Evolutionary conservation across 805 yeast species (phyloP), one percentile per base, ranked within the genome.

Genomic region (Vanderwaltozyma polyspora): DNA sequence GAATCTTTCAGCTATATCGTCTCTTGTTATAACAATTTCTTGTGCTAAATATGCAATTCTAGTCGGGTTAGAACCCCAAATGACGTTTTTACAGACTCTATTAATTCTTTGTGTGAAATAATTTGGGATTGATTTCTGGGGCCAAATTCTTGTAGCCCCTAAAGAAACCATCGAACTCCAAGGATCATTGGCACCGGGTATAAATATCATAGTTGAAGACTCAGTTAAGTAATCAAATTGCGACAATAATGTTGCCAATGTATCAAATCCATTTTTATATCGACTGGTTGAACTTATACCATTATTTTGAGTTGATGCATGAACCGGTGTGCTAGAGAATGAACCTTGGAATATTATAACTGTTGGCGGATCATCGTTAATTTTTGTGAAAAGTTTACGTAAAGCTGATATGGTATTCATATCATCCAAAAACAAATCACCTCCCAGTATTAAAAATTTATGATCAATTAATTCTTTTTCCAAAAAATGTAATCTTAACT

Each of bases 141-240:
- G 98, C 76, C 84, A 76, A 7, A 68, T 42, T 1, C 72, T 57
- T 29, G 67, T 56, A 0, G 76, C 64, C 4, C 89, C 86, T 32
- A 78, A 65, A 1, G 81, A 68, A 31, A 69, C 70, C 35, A 77
- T 64, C 1, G 91, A 72, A 24, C 77, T 76, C 96, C 97, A 91
- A 0, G 95, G 95, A 58, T 91, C 99, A 45, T 84, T 81, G 28
- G 74, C 73, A 1, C 98, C 97, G 0, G 97, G 96, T 1, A 89
- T 63, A 38, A 91, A 72, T 1, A 85, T 60, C 19, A 91, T 56
- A 33, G 79, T 75, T 19, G 80, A 67, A 22, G 42, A 39, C 15
- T 49, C 41, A 2, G 45, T 46, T 10, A 57, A 31, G 18, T 49
- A 39, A 26, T 50, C 53, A 36, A 63, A 81, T 31, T 68, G 64